Base-by-base conservation (phyloP, 305 asterid species). In the Fraxinus angustifolia region DNA sequence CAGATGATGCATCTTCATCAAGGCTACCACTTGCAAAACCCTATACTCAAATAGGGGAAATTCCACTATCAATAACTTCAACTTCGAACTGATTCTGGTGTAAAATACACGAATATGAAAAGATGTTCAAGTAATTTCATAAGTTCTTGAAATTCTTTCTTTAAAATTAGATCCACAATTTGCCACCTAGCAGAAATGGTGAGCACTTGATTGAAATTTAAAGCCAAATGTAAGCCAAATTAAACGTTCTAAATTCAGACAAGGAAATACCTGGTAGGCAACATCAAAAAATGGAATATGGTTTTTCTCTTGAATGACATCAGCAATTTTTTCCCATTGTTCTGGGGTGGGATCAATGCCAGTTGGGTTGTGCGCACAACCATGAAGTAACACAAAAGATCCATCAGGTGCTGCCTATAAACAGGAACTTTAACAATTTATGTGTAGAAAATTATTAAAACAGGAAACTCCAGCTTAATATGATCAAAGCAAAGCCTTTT, bases 21-120 rank as follows among this genome's bases (percentile, higher is more conserved):
- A 96, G 99, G 88, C 97, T 96, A 74, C 99, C 99, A 80, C 99
- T 96, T 74, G 99, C 99, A 91, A 94, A 96, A 81, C 99, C 99
- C 99, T 96, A 82, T 33, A 83, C 34, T 60, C 80, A 82, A 33
- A 82, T 79, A 70, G 79, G 79, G 33, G 76, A 33, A 87, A 73
- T 65, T 42, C 56, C 79, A 77, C 75, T 53, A 80, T 73, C 71
- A 79, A 33, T 33, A 71, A 65, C 35, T 60, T 77, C 80, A 78
- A 65, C 50, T 31, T 50, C 75, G 45, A 72, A 60, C 73, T 50
- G 78, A 38, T 34, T 80, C 78, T 80, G 58, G 28, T 76, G 74
- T 70, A 58, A 78, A 42, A 62, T 40, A 77, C 68, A 58, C 38
- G 17, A 33, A 10, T 79, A 30, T 73, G 40, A 76, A 79, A 71